Percentiles rank a stretch among this genome's conserved stretches.
These are phyloP conservation scores for Fragaria ananassa DNA, from an alignment of 306 rosid species.

Conservation along the genomic window DNA sequence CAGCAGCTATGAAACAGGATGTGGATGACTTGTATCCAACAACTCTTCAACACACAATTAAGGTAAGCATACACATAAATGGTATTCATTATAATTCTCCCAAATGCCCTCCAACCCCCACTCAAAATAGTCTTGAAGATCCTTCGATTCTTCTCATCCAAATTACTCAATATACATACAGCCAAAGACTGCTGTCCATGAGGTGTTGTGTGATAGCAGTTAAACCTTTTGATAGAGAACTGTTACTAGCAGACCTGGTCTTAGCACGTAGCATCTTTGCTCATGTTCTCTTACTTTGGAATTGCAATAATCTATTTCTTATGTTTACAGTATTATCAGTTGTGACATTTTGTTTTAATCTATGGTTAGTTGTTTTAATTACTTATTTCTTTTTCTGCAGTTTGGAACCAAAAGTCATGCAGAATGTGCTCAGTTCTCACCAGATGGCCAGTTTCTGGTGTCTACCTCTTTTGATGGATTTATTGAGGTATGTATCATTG, in stretches of 20 bases:
- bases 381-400: constrained; percentile 29
- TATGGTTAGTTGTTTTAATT: not conserved
- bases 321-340: not conserved
- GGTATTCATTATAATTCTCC: not conserved
- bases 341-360: not conserved
- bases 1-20: constrained; percentile 99
- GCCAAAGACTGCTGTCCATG: not conserved
- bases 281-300: not conserved
- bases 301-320: not conserved
- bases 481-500: constrained; percentile 65
- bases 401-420: constrained; percentile 97
- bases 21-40: constrained; percentile 97
- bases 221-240: not conserved
- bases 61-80: constrained; percentile 42
- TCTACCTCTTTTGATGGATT: constrained; percentile 96
- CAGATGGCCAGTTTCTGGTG: constrained; percentile 98
- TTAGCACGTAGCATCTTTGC: not conserved
- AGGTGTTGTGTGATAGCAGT: not conserved
- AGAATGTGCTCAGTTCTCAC: constrained; percentile 93
- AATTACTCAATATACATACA: not conserved
- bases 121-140: not conserved
- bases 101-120: not conserved
- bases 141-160: not conserved
- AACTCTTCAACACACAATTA: constrained; percentile 83
- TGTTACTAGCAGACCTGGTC: not conserved